Conservation (phyloP, 2,329 filamentous ascomycete species). For the Stagonosporopsis rhizophila region DNA sequence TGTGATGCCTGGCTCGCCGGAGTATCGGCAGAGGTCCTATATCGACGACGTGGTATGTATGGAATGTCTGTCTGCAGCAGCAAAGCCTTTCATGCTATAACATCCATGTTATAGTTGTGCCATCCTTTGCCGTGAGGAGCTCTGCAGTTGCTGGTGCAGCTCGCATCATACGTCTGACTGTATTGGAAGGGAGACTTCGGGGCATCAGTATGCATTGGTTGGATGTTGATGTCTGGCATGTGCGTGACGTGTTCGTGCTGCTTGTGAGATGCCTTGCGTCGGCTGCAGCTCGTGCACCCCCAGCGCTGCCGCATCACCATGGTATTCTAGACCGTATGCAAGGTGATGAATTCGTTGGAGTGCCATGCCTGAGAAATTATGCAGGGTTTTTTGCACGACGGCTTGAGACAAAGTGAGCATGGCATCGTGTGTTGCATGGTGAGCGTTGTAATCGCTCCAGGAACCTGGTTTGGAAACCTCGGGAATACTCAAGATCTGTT, state of each 20-base stretch:
- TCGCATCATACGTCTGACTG: not conserved
- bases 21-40: not conserved
- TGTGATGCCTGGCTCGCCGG: not conserved
- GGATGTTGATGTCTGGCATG: not conserved
- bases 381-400: not conserved
- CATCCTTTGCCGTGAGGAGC: not conserved
- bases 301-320: not conserved
- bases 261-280: constrained; percentile 5
- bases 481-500: not conserved
- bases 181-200: not conserved
- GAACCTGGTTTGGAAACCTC: not conserved
- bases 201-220: not conserved
- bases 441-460: not conserved
- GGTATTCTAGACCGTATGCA: constrained; percentile 4
- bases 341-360: not conserved
- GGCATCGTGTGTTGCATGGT: not conserved
- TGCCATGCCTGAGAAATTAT: not conserved
- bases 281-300: constrained; percentile 3
- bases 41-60: not conserved
- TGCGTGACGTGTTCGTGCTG: not conserved
- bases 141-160: not conserved
- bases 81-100: not conserved
- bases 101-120: not conserved
- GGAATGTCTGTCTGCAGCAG: not conserved
- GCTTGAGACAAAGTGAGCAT: not conserved